Evolutionary conservation across 2,329 filamentous ascomycete genomes (phyloP).

Genomic region (Mycosphaerella sp.): DNA sequence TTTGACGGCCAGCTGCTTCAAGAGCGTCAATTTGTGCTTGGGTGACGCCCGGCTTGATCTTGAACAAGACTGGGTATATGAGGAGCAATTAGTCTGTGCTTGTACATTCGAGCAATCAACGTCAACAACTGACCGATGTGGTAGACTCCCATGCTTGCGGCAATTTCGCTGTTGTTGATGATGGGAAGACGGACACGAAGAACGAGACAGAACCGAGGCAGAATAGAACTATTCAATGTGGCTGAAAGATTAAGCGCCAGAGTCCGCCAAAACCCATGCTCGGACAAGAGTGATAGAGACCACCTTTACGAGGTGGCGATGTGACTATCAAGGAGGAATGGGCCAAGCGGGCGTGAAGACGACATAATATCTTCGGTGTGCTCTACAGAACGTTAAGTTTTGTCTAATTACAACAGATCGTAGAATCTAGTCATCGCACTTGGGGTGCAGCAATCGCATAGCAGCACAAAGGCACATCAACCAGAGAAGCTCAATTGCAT

Average conservation of each 20-base stretch:
- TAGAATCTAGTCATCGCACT: too few relatives aligned
- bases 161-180: background rate
- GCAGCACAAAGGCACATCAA: background rate
- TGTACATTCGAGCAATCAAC: background rate
- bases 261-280: background rate
- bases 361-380: too few relatives aligned
- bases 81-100: background rate
- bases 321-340: too few relatives aligned
- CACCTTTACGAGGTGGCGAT: too few relatives aligned
- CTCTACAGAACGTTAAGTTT: too few relatives aligned
- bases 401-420: too few relatives aligned
- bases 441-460: background rate
- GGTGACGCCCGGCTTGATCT: conserved; percentile 20
- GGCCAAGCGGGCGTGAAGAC: too few relatives aligned
- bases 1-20: conserved; percentile 17
- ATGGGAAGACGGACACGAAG: background rate
- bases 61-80: conserved; percentile 25
- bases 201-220: background rate
- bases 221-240: background rate
- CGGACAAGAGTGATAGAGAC: too few relatives aligned
- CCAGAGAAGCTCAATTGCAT: background rate
- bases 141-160: conserved; percentile 20
- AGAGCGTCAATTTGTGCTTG: conserved; percentile 19
- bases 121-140: conserved; percentile 17
- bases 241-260: background rate